Base-by-base conservation (phyloP, 2,329 filamentous ascomycete genomes). In the Sporothrix euskadiensis region DNA sequence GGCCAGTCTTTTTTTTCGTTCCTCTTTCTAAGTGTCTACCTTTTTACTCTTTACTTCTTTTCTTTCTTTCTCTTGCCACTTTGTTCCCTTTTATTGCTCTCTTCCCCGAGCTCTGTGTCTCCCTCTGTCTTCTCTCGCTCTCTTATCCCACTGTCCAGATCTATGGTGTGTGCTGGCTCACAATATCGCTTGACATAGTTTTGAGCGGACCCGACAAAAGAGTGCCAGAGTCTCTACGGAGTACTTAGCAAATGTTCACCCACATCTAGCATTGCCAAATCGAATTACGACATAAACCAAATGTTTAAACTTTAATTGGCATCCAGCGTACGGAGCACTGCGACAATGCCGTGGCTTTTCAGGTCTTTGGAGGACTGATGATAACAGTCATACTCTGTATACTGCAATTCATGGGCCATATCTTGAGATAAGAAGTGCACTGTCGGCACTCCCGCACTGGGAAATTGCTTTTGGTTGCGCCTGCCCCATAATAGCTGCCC, bases 31-130 rank as follows among this genome's bases (percentile, higher is more conserved):
- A 69, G 14, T 66, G 14, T 16, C 12, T 56, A 16, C 22, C 57
- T 41, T 70, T 72, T 69, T 69, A 30, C 66, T 61, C 65, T 41
- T 70, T 69, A 30, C 32, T 70, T 66, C 10, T 32, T n/a, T n/a
- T n/a, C n/a, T 66, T 72, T 69, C 4, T 71, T 61, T 41, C 19
- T 44, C 19, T 66, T 16, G 14, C 26, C 65, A 12, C 8, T 54
- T 44, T 71, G 6, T 59, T 47, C 54, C 47, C 56, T 49, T 71
- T 72, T 41, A 44, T 61, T 52, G 35, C 44, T 72, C 52, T 70
- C 59, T 74, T 71, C 26, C 26, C 41, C 26, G 3, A 52, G 22
- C 22, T 47, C 44, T 47, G n/a, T n/a, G 52, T 12, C 54, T 5
- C 8, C 41, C 39, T 68, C 19, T 30, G 16, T 10, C 39, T 41